Evolutionary conservation across 148 eudicot genomes (phyloP).

Genomic region (Silene uniflora): DNA sequence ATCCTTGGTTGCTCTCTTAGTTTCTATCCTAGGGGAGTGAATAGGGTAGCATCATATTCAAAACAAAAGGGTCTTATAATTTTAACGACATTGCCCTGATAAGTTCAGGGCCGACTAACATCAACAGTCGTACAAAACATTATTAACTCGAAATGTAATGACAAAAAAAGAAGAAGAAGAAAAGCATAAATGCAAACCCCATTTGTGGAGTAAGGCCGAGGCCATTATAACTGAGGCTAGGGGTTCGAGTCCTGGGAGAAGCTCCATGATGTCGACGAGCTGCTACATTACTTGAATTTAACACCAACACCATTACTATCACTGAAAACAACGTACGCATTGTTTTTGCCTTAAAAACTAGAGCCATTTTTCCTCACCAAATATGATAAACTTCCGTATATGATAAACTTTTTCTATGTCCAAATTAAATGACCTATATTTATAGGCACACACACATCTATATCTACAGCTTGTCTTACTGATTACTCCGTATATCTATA

Average conservation of each 20-base stretch:
- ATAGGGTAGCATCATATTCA: too few relatives aligned
- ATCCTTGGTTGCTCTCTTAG: too few relatives aligned
- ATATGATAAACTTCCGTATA: neutral
- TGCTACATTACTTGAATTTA: neutral
- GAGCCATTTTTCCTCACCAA: neutral
- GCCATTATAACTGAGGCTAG: neutral
- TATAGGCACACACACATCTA: neutral
- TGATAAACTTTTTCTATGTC: too few relatives aligned
- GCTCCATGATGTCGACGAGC: neutral
- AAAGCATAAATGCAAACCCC: conserved; percentile 1
- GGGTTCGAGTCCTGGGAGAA: neutral
- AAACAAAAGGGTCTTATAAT: too few relatives aligned
- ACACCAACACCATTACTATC: neutral
- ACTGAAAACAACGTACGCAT: neutral
- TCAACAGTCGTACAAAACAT: neutral
- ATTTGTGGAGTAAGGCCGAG: conserved; percentile 11
- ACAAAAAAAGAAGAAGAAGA: too few relatives aligned
- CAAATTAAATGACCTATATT: too few relatives aligned
- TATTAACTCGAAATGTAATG: neutral
- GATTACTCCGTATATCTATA: too few relatives aligned
- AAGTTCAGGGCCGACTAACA: too few relatives aligned
- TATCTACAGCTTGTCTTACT: too few relatives aligned
- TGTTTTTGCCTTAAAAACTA: neutral
- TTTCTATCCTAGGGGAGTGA: too few relatives aligned
- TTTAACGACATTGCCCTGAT: too few relatives aligned